phyloP scores from a whole-genome alignment of 2,329 filamentous ascomycete genomes.

The Erysiphe neolycopersici region DNA sequence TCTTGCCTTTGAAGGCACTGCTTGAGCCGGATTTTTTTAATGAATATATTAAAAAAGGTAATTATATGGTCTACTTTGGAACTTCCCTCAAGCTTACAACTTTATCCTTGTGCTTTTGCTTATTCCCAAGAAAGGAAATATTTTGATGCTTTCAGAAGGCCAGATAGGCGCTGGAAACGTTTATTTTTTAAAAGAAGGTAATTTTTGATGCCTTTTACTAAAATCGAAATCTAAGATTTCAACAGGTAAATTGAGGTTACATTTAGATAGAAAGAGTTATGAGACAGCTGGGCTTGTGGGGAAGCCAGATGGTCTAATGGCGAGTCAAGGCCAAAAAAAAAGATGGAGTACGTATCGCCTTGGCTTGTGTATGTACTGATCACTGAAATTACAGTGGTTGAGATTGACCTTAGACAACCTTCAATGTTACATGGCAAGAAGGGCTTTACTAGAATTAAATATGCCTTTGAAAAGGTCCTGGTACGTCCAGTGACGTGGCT shows the following conservation, averaged over 20 bases:
- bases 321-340: constrained; percentile 31
- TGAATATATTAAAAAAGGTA: constrained; percentile 45
- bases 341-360: constrained; percentile 35
- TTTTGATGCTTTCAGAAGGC: constrained; percentile 66
- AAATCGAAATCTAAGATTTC: constrained; percentile 1
- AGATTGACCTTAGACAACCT: constrained; percentile 44
- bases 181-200: constrained; percentile 45
- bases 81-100: not conserved
- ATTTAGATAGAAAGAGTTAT: constrained; percentile 57
- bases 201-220: constrained; percentile 1
- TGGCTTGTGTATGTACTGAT: constrained; percentile 9
- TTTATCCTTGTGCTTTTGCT: constrained; percentile 1
- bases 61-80: not conserved
- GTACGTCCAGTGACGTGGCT: constrained; percentile 46
- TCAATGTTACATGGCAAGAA: constrained; percentile 36
- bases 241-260: constrained; percentile 42
- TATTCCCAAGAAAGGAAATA: constrained; percentile 27
- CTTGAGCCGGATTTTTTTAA: constrained; percentile 53
- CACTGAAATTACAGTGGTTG: constrained; percentile 29
- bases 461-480: constrained; percentile 37
- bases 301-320: constrained; percentile 32
- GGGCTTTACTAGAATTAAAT: constrained; percentile 11
- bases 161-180: constrained; percentile 40
- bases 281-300: constrained; percentile 62
- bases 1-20: constrained; percentile 45